Base-by-base conservation (phyloP, 2,329 filamentous ascomycete genomes). In the Fusarium sp. region DNA sequence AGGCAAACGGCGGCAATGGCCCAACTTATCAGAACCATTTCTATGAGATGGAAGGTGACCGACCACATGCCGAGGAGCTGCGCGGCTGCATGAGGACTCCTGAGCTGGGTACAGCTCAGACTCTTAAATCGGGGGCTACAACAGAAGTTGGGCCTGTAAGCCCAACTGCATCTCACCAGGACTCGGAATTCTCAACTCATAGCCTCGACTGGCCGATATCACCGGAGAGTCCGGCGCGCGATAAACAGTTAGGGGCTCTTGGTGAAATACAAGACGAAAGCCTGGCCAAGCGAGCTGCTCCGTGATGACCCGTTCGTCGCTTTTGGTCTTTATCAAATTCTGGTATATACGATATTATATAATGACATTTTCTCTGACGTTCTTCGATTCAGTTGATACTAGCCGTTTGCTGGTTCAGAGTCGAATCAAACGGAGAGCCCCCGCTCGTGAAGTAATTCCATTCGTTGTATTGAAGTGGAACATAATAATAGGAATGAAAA, bases 11-110 rank as follows among this genome's bases (percentile, higher is more conserved):
- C 6, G 18, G 49, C 1, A 42, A 58, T 4, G 20, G 52, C 10
- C 34, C 26, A 3, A 20, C 58, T 34, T 58, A 39, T 26, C 39
- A 48, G 3, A 58, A 40, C 36, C 49, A 46, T 2, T 24, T 69
- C 11, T 67, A 58, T n/a, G 72, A 74, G 56, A 74, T 74, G 72
- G 72, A 74, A 20, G 72, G 72, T 6, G 68, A 73, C 33, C 56
- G 70, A 33, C 66, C 71, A 13, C 55, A 63, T 7, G 49, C 48
- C 3, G 59, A 66, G 15, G 72, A 74, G 45, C 40, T 74, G 17
- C 66, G 71, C 24, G 72, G 70, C 14, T 46, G 59, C 15, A 65
- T 69, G 68, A 62, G 50, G 42, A 74, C 72, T 9, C 72, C 72
- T 9, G 72, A 74, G 38, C 46, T 74, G 15, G 52, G 49, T 6